Evolutionary conservation across 139 green algal genomes (phyloP).

Genomic region (Picochlorum costavermella): DNA sequence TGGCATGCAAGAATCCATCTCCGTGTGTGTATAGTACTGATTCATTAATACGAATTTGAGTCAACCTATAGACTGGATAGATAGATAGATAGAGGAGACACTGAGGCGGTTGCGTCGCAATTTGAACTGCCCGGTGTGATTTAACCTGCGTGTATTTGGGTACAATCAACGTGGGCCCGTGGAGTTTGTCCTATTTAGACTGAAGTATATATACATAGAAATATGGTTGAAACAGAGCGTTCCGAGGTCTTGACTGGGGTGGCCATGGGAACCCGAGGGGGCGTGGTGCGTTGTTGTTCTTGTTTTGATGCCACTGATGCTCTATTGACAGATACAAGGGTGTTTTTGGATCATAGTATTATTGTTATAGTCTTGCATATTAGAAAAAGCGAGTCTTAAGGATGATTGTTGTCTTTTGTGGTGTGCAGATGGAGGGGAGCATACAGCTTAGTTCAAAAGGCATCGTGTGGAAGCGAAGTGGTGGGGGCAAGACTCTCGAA

Average conservation of each 20-base stretch:
- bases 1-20: no score
- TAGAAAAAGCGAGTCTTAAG: neutral
- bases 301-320: neutral
- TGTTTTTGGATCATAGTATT: neutral
- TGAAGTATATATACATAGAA: no score
- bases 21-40: no score
- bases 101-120: no score
- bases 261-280: neutral
- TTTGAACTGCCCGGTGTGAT: no score
- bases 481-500: constrained; percentile 24
- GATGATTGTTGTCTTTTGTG: neutral
- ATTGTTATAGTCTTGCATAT: neutral
- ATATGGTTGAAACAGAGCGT: no score
- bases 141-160: no score
- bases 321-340: neutral
- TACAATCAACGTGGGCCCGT: no score
- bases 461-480: constrained; percentile 28
- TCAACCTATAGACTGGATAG: no score
- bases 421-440: constrained; percentile 20
- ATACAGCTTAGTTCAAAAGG: constrained; percentile 17
- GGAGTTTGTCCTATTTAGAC: no score
- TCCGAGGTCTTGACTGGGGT: neutral
- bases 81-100: no score
- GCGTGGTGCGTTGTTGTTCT: neutral
- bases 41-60: no score